These are phyloP conservation scores for Eremothecium sinecaudum DNA, from an alignment of 1,139 yeast species.

Conservation along the genomic window DNA sequence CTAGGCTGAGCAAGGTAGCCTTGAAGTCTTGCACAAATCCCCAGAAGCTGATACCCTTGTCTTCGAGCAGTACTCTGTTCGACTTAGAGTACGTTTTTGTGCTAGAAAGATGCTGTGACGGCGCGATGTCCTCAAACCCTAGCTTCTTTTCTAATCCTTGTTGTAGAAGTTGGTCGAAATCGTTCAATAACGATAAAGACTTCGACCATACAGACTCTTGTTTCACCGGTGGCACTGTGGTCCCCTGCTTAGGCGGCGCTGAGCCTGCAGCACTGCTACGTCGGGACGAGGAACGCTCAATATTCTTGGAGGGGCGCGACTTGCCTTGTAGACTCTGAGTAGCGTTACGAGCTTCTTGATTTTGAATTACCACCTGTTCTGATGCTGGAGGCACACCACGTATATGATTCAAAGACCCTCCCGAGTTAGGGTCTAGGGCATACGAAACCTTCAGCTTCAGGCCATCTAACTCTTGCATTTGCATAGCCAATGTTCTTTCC, in stretches of 20 bases:
- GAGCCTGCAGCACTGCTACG: not conserved
- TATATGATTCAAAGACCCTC: not conserved
- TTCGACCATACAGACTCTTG: constrained; percentile 36
- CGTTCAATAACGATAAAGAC: constrained; percentile 56
- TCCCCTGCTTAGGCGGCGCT: not conserved
- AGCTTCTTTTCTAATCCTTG: constrained; percentile 53
- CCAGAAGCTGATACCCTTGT: constrained; percentile 4
- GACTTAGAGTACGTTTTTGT: not conserved
- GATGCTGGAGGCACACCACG: not conserved
- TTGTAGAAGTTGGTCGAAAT: constrained; percentile 57
- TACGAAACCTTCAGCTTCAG: constrained; percentile 23
- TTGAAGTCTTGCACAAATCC: constrained; percentile 8
- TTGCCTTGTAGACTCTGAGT: not conserved
- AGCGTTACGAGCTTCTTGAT: not conserved
- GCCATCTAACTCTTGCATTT: constrained; percentile 20
- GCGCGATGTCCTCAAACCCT: constrained; percentile 28
- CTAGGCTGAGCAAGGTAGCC: constrained; percentile 5
- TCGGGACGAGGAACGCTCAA: not conserved
- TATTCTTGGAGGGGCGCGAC: not conserved
- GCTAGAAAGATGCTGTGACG: not conserved
- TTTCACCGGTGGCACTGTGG: too few species aligned
- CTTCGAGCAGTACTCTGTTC: not conserved
- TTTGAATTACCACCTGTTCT: not conserved
- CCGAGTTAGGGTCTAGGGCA: constrained; percentile 8
- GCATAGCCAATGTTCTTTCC: constrained; percentile 20